A percentile compares a stretch with the other conserved stretches of the same genome.
These are phyloP conservation scores for Bisporella sp. DNA, from an alignment of 2,329 filamentous ascomycete genomes.

Conservation along the genomic window DNA sequence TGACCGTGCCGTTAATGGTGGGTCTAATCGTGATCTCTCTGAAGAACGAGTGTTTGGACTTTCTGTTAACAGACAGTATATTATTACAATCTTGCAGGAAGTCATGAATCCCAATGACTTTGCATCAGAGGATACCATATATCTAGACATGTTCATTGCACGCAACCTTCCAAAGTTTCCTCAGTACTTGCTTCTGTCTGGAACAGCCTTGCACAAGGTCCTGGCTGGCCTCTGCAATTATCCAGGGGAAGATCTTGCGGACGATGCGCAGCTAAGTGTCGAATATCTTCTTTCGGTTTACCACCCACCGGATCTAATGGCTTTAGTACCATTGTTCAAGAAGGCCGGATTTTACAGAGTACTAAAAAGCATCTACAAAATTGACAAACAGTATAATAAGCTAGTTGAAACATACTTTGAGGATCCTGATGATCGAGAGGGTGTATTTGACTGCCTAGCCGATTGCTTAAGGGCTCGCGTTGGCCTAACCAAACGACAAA, in stretches of 20 bases:
- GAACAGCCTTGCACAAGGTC: constrained; percentile 75
- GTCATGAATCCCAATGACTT: constrained; percentile 80
- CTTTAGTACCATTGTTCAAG: constrained; percentile 70
- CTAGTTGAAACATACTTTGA: constrained; percentile 79
- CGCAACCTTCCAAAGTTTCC: constrained; percentile 94
- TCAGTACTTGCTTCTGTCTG: constrained; percentile 87
- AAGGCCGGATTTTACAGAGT: constrained; percentile 84
- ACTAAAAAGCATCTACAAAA: constrained; percentile 78
- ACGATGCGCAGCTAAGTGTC: constrained; percentile 93
- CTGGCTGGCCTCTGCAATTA: constrained; percentile 79
- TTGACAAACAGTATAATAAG: constrained; percentile 71
- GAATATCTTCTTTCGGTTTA: constrained; percentile 94
- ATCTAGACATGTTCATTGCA: constrained; percentile 97
- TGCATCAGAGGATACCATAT: constrained; percentile 75
- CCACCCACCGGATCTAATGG: constrained; percentile 74
- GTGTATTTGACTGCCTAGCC: constrained; percentile 71
- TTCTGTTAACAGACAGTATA: constrained; percentile 84
- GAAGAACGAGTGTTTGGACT: constrained; percentile 62
- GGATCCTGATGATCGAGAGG: constrained; percentile 68
- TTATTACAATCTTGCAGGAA: constrained; percentile 84
- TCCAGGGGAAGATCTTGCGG: constrained; percentile 70
- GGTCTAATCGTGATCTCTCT: constrained; percentile 40
- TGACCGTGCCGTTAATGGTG: constrained; percentile 52
- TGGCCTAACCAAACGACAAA: constrained; percentile 60
- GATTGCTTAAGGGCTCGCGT: constrained; percentile 64